Percentiles rank a stretch among this genome's conserved stretches.
phyloP scores from a whole-genome alignment of 495 filamentous ascomycete species.

The Penicillium coffeae region DNA sequence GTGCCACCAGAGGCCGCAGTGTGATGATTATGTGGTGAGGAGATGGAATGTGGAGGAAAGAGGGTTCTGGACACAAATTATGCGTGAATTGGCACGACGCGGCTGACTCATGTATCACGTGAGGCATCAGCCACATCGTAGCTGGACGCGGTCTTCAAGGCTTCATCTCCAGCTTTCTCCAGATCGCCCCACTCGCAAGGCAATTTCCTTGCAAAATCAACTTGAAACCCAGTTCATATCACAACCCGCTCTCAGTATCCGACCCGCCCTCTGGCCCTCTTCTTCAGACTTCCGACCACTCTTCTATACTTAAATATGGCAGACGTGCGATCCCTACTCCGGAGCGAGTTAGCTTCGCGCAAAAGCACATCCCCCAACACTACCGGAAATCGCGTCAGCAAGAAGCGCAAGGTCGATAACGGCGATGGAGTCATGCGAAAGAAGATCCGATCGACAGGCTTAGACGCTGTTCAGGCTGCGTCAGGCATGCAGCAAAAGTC shows the following conservation, averaged over 20 bases:
- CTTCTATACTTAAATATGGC: conserved; percentile 53
- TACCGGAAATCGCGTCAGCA: conserved; percentile 42
- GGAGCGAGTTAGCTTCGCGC: conserved; percentile 74
- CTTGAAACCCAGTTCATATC: neutral
- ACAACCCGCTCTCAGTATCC: too few species aligned
- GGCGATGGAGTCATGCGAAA: conserved; percentile 46
- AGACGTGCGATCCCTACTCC: conserved; percentile 77
- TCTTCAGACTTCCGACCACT: neutral
- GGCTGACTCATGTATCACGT: neutral
- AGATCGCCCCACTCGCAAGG: conserved; percentile 18
- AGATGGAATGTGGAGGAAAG: neutral
- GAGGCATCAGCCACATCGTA: neutral
- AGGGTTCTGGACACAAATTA: neutral
- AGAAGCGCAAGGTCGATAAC: conserved; percentile 56
- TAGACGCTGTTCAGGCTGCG: conserved; percentile 22
- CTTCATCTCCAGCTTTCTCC: conserved; percentile 22
- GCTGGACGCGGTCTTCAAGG: neutral
- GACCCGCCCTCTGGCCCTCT: neutral
- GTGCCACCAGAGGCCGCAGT: neutral
- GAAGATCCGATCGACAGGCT: conserved; percentile 39
- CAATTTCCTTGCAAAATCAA: conserved; percentile 9
- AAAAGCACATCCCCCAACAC: conserved; percentile 53
- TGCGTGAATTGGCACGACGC: neutral
- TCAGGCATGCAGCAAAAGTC: conserved; percentile 16
- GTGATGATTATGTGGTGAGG: neutral